Percentiles rank a stretch among this genome's conserved stretches.
Evolutionary conservation across 164 flowering plant species (phyloP).

Genomic region (grape (Vitis vinifera)): DNA sequence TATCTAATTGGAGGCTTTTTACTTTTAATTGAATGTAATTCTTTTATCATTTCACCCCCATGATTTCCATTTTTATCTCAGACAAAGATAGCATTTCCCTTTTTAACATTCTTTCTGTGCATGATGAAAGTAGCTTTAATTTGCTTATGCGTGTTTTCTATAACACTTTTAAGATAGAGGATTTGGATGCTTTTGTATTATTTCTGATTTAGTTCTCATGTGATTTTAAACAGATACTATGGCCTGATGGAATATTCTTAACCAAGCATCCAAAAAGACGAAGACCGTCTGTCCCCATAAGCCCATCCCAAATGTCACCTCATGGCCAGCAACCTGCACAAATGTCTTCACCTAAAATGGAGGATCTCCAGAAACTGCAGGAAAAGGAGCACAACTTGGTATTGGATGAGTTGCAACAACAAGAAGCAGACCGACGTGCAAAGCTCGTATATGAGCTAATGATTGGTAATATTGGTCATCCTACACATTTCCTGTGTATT

Average conservation of each 20-base stretch:
- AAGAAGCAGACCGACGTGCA: slow-evolving; percentile 79
- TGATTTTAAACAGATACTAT: slow-evolving; percentile 64
- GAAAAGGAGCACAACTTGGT: slow-evolving; percentile 17
- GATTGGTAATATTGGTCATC: slow-evolving; percentile 59
- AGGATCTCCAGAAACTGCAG: slow-evolving; percentile 17
- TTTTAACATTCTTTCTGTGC: too few relatives aligned
- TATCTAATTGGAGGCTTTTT: too few relatives aligned
- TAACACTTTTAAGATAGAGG: neutral
- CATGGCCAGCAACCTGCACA: slow-evolving; percentile 28
- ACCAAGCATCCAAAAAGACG: slow-evolving; percentile 92
- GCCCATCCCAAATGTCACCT: slow-evolving; percentile 36
- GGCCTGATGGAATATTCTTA: slow-evolving; percentile 99
- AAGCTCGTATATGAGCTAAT: slow-evolving; percentile 85
- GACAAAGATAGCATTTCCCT: too few relatives aligned
- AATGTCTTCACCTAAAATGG: slow-evolving; percentile 43
- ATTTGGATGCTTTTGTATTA: neutral
- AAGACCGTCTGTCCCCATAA: slow-evolving; percentile 40
- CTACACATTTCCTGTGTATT: neutral
- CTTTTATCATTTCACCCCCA: too few relatives aligned
- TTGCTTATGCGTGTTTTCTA: too few relatives aligned
- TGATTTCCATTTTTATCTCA: too few relatives aligned
- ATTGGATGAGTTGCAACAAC: slow-evolving; percentile 53
- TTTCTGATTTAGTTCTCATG: slow-evolving; percentile 1
- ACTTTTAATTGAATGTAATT: too few relatives aligned
- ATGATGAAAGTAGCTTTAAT: too few relatives aligned